Evolutionary conservation across 2,329 filamentous ascomycete genomes (phyloP).

Genomic region (Laburnicola sp.): DNA sequence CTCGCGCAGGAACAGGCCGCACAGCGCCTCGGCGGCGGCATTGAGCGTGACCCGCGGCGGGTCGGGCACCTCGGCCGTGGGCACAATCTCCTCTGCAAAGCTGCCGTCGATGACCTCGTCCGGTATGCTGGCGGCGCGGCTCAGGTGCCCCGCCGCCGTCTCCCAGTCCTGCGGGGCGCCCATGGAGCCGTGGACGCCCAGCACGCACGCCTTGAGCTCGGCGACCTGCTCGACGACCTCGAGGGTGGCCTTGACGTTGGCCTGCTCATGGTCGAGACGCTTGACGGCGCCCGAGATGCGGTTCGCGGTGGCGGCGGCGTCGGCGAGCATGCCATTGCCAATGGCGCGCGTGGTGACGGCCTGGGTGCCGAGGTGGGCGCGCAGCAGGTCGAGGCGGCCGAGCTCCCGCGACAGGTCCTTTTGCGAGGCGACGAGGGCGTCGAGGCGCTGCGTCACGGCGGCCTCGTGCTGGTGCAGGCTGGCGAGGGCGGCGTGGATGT

Average conservation of each 20-base stretch:
- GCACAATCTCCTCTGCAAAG: slow-evolving; percentile 91
- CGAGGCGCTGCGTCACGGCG: slow-evolving; percentile 71
- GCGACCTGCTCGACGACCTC: slow-evolving; percentile 93
- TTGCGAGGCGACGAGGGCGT: slow-evolving; percentile 78
- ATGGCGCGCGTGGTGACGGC: slow-evolving; percentile 80
- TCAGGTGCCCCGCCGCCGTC: slow-evolving; percentile 86
- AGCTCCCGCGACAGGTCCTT: slow-evolving; percentile 85
- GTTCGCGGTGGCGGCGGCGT: slow-evolving; percentile 81
- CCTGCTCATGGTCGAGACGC: slow-evolving; percentile 86
- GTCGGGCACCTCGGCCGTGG: slow-evolving; percentile 93
- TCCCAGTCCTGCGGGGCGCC: slow-evolving; percentile 98
- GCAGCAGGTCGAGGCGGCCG: slow-evolving; percentile 81
- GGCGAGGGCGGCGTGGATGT: slow-evolving; percentile 77
- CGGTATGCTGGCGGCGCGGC: slow-evolving; percentile 79
- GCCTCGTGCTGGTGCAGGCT: slow-evolving; percentile 76
- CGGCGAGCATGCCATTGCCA: slow-evolving; percentile 86
- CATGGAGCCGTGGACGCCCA: slow-evolving; percentile 95
- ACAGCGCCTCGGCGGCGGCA: slow-evolving; percentile 84
- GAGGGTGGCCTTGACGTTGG: slow-evolving; percentile 84
- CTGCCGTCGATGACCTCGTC: slow-evolving; percentile 76
- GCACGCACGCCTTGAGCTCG: slow-evolving; percentile 93
- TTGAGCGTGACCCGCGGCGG: slow-evolving; percentile 84
- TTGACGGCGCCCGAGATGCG: slow-evolving; percentile 86
- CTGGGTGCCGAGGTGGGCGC: slow-evolving; percentile 85
- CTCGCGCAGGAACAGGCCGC: slow-evolving; percentile 86